Conservation (phyloP, 495 filamentous ascomycete genomes). For the Xanthoparmelia taractica region DNA sequence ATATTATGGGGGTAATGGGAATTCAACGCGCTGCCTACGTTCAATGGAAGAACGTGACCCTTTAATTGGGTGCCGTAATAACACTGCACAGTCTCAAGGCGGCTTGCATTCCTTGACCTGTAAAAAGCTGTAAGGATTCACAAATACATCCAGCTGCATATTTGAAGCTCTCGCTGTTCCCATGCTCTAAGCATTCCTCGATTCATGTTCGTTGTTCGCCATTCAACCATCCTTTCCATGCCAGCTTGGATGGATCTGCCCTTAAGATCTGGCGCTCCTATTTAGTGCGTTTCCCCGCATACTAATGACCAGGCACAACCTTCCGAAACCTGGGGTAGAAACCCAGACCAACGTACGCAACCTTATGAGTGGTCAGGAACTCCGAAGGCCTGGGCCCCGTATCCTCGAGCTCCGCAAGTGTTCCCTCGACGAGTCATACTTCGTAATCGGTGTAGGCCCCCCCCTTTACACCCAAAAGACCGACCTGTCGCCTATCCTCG, state of each 20-base stretch:
- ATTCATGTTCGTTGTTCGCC: neutral
- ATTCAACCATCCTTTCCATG: neutral
- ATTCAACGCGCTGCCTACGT: neutral
- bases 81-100: no score
- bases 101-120: neutral
- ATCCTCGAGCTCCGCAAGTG: neutral
- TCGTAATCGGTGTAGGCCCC: neutral
- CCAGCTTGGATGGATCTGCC: neutral
- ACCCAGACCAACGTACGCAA: neutral
- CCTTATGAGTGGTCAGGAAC: neutral
- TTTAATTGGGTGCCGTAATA: neutral
- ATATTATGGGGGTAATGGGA: conserved; percentile 23
- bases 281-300: neutral
- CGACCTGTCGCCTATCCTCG: neutral
- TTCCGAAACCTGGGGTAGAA: neutral
- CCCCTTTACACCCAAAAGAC: neutral
- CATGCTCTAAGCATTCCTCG: neutral
- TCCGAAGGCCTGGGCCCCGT: neutral
- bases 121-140: neutral
- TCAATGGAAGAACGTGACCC: neutral
- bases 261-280: neutral
- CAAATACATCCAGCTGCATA: neutral
- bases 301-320: neutral
- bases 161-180: neutral
- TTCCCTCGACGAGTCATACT: neutral